These are phyloP conservation scores for Diaporthe australafricana DNA, from an alignment of 2,329 filamentous ascomycete species.

Conservation along the genomic window DNA sequence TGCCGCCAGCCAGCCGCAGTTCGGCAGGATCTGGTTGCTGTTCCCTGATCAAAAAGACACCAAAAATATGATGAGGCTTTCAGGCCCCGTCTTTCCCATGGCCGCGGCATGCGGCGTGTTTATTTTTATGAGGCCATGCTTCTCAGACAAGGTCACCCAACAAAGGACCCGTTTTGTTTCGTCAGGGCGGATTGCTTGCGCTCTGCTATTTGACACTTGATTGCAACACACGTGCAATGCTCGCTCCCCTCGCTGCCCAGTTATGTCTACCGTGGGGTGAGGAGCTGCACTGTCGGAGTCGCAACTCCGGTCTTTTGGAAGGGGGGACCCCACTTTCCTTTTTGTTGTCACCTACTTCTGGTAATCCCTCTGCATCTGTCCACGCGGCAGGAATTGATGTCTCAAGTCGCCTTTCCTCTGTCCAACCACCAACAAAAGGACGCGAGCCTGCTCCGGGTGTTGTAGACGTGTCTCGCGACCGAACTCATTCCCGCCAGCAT, in stretches of 20 bases:
- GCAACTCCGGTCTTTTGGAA: not conserved
- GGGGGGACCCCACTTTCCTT: not conserved
- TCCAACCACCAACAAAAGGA: not conserved
- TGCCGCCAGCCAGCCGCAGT: conserved; percentile 6
- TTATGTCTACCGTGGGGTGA: not conserved
- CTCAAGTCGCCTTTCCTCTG: not conserved
- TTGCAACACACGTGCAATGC: not conserved
- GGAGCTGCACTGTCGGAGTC: too few species aligned
- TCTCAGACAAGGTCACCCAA: too few species aligned
- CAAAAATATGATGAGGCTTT: not conserved
- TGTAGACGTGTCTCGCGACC: conserved; percentile 9
- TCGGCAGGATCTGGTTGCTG: conserved; percentile 2
- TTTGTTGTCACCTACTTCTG: not conserved
- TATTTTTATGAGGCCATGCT: not conserved
- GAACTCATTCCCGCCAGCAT: not conserved
- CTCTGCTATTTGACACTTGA: not conserved
- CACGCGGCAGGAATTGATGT: not conserved
- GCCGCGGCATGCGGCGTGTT: not conserved
- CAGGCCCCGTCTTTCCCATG: not conserved
- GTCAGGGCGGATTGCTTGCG: not conserved
- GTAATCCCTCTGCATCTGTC: not conserved
- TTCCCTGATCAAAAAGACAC: not conserved
- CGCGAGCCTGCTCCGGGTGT: not conserved
- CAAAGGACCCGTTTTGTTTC: not conserved
- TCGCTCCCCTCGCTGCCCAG: not conserved